Evolutionary conservation across 176 grass and related monocot species (phyloP).

Genomic region (Avena atlantica): DNA sequence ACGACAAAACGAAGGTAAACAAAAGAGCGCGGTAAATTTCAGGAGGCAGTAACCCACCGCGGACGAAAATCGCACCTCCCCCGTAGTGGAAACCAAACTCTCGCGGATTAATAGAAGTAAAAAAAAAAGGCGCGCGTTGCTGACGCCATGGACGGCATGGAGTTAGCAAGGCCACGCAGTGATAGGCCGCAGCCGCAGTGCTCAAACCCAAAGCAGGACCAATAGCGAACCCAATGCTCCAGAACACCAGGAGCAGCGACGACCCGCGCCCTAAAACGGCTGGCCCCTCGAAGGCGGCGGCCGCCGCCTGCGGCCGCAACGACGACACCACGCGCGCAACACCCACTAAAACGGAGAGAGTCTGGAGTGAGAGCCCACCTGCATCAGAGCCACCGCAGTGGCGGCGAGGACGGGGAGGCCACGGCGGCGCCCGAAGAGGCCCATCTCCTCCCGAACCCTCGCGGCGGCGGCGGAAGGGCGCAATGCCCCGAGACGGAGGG

Average conservation of each 20-base stretch:
- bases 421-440: slow-evolving; percentile 34
- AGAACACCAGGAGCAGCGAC: background rate
- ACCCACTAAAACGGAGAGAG: background rate
- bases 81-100: background rate
- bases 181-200: background rate
- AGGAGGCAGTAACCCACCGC: background rate
- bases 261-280: background rate
- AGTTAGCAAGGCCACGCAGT: background rate
- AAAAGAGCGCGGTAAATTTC: slow-evolving; percentile 20
- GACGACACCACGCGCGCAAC: background rate
- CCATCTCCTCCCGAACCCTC: slow-evolving; percentile 48
- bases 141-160: slow-evolving; percentile 1
- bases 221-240: slow-evolving; percentile 25
- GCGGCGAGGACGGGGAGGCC: slow-evolving; percentile 32
- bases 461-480: slow-evolving; percentile 6
- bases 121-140: background rate
- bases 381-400: slow-evolving; percentile 37
- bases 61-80: slow-evolving; percentile 24
- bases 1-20: slow-evolving; percentile 19
- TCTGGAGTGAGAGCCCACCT: slow-evolving; percentile 5
- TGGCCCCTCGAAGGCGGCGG: background rate
- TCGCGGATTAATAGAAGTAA: background rate
- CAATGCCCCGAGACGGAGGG: slow-evolving; percentile 39
- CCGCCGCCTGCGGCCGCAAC: background rate
- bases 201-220: slow-evolving; percentile 27